Evolutionary conservation across 2,329 filamentous ascomycete species (phyloP), one percentile per base, ranked within the genome.

Genomic region (Fusarium floridanum): DNA sequence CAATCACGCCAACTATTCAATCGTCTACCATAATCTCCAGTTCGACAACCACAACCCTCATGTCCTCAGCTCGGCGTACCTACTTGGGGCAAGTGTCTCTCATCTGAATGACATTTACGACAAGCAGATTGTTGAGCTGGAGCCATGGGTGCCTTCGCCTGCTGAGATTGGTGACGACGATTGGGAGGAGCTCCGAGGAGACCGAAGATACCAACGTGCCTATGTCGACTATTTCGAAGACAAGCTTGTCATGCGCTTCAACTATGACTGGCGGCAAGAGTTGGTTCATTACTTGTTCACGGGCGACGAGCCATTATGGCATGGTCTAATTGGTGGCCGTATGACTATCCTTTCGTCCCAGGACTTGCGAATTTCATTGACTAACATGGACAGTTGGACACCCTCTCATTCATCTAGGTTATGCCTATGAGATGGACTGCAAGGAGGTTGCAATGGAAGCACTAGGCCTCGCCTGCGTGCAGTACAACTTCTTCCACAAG

Each of bases 221-320:
- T 99, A 92, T 80, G 87, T 99, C 66, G 95, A 99, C 81, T 98
- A 97, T 81, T 98, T 97, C 80, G 97, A 99, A 82, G 97, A 99
- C 81, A 91, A 95, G 78, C 86, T 98, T 34, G 95, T 94, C 4
- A 85, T 90, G 82, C 85, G 86, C 32, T 90, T 92, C 77, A 87
- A 91, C 39, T 98, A 98, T 81, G 90, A 98, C 80, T 98, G 97
- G 94, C 94, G 93, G 80, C 86, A 88, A 63, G 90, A 97, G 4
- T 86, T 97, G 10, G 85, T 91, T 4, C 90, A 95, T 71, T 98
- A 93, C 80, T 83, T 99, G 55, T 94, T 96, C 73, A 84, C 87
- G 48, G 93, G 92, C 37, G 88, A 94, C 61, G 87, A 93, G 80
- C 95, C 96, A 6, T 84, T 99, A 67, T 89, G 97, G 78, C 94